Percentiles rank a stretch among this genome's conserved stretches.
Evolutionary conservation across 805 yeast genomes (phyloP).

Genomic region (Candida ortonii): DNA sequence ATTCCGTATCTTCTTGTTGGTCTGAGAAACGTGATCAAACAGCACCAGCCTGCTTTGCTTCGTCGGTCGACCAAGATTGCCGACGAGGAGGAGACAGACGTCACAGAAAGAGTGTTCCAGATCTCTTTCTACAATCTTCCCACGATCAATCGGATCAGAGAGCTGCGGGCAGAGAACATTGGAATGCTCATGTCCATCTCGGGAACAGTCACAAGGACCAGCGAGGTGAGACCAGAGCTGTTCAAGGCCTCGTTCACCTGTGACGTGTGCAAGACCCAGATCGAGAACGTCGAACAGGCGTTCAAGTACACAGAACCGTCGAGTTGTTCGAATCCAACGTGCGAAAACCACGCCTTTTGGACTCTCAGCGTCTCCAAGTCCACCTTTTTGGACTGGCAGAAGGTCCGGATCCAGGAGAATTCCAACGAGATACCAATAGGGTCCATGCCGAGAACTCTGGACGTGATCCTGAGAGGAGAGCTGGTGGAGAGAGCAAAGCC

Average conservation of each 20-base stretch:
- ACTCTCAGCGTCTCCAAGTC: constrained; percentile 79
- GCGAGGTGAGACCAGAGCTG: constrained; percentile 94
- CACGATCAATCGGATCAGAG: constrained; percentile 78
- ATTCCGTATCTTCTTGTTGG: constrained; percentile 80
- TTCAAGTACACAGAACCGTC: constrained; percentile 95
- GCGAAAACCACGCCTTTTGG: constrained; percentile 86
- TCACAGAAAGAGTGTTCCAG: constrained; percentile 76
- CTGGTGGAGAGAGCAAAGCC: constrained; percentile 95
- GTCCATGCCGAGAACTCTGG: constrained; percentile 96
- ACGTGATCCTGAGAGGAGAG: constrained; percentile 89
- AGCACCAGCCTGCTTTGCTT: constrained; percentile 70
- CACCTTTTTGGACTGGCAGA: constrained; percentile 94
- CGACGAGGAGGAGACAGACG: constrained; percentile 39
- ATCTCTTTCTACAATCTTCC: constrained; percentile 88
- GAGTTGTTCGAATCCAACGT: constrained; percentile 81
- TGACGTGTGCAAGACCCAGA: constrained; percentile 78
- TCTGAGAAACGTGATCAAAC: constrained; percentile 66
- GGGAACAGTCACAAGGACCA: constrained; percentile 94
- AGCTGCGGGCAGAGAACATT: constrained; percentile 82
- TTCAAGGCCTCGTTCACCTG: constrained; percentile 85
- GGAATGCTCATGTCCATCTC: constrained; percentile 82
- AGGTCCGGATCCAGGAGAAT: constrained; percentile 91
- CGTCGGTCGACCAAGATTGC: constrained; percentile 39
- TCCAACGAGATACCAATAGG: constrained; percentile 97
- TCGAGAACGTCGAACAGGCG: constrained; percentile 87